These are phyloP conservation scores for Fusarium guadeloupense DNA, from an alignment of 2,329 filamentous ascomycete species.

Conservation along the genomic window DNA sequence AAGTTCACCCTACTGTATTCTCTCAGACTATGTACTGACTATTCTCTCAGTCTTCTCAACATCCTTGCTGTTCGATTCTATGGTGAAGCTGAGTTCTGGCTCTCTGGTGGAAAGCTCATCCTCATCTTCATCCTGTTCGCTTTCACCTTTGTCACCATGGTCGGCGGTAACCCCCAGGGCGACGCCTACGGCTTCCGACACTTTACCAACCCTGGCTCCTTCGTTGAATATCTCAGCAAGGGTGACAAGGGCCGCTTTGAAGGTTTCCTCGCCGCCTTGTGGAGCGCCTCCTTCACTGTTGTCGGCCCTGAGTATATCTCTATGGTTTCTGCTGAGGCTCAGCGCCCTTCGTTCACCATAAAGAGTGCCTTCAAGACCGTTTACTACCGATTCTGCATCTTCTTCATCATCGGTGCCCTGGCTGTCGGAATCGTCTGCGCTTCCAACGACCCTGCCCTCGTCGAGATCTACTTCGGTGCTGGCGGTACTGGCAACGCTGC, in stretches of 20 bases:
- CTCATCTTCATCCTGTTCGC: slow-evolving; percentile 58
- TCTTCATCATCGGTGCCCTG: slow-evolving; percentile 53
- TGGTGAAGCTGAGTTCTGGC: slow-evolving; percentile 58
- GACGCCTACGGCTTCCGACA: slow-evolving; percentile 71
- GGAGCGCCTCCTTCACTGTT: slow-evolving; percentile 66
- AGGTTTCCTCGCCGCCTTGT: slow-evolving; percentile 71
- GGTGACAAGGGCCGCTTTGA: slow-evolving; percentile 71
- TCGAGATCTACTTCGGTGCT: slow-evolving; percentile 56
- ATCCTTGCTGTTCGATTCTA: slow-evolving; percentile 54
- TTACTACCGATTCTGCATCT: slow-evolving; percentile 57
- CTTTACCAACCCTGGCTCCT: slow-evolving; percentile 68
- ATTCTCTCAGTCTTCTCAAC: slow-evolving; percentile 47
- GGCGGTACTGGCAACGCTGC: slow-evolving; percentile 56
- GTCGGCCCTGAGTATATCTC: slow-evolving; percentile 70
- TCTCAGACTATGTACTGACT: background rate
- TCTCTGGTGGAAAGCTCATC: slow-evolving; percentile 56
- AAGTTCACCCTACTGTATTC: background rate
- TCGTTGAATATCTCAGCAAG: slow-evolving; percentile 62
- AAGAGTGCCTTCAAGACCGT: slow-evolving; percentile 62
- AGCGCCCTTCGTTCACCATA: slow-evolving; percentile 66
- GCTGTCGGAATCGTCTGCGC: slow-evolving; percentile 65
- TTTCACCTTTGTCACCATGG: slow-evolving; percentile 67
- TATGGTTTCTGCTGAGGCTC: slow-evolving; percentile 71
- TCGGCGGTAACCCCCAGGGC: slow-evolving; percentile 66
- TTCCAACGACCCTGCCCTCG: slow-evolving; percentile 67